These are phyloP conservation scores for Antitrichia curtipendula DNA, from an alignment of 225 moss, liverwort and hornwort species.

Conservation along the genomic window DNA sequence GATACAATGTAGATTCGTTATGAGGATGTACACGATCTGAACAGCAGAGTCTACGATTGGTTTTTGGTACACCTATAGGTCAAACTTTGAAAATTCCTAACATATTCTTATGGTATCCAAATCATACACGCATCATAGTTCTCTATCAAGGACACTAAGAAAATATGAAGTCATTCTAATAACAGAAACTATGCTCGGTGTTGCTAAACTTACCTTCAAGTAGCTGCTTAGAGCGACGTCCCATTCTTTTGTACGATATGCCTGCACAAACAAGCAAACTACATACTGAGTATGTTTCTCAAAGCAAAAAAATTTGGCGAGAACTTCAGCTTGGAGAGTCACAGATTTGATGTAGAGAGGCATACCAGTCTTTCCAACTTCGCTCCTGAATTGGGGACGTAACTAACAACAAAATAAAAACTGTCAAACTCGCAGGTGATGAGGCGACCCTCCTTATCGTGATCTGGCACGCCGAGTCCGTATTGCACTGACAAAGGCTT, in stretches of 20 bases:
- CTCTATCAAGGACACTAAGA: not conserved
- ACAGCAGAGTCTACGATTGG: not conserved
- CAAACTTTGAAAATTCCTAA: not conserved
- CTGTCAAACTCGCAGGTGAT: conserved; percentile 76
- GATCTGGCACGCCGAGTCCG: conserved; percentile 66
- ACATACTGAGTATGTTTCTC: not conserved
- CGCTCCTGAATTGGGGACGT: conserved; percentile 84
- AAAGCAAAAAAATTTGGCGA: not conserved
- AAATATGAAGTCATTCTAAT: not conserved
- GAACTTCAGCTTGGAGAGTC: not conserved
- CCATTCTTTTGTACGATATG: conserved; percentile 80
- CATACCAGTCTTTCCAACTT: conserved; percentile 67
- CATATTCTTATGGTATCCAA: not conserved
- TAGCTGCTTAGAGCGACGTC: conserved; percentile 62
- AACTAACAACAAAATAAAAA: conserved; percentile 64
- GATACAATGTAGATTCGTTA: not conserved
- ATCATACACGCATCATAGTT: not conserved
- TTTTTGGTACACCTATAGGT: not conserved
- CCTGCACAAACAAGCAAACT: conserved; percentile 20
- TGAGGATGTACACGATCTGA: not conserved
- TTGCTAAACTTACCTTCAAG: conserved; percentile 39
- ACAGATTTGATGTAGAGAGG: not conserved
- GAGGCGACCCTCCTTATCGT: conserved; percentile 72
- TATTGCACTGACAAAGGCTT: conserved; percentile 70
- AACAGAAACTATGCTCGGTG: not conserved